Percentiles rank a stretch among this genome's conserved stretches.
phyloP scores from a whole-genome alignment of 2,329 filamentous ascomycete species.

The Aspergillus oerlinghausenensis region DNA sequence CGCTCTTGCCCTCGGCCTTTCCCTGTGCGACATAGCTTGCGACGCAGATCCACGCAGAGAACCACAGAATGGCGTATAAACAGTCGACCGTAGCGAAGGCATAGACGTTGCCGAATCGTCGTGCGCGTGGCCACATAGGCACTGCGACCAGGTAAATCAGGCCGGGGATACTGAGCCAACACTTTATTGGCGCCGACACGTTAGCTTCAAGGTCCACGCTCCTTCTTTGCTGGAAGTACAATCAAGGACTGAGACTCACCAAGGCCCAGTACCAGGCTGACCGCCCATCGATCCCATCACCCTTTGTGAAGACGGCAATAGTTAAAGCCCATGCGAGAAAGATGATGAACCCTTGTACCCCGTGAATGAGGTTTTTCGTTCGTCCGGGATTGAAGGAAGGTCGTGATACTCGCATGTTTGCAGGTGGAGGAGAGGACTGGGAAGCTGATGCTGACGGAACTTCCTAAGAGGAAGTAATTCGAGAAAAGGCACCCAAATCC shows the following conservation, averaged over 20 bases:
- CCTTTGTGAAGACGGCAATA: slow-evolving; percentile 55
- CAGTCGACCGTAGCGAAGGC: slow-evolving; percentile 55
- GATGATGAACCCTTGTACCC: slow-evolving; percentile 51
- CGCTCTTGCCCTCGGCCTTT: slow-evolving; percentile 44
- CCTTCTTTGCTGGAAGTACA: not conserved
- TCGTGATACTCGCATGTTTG: slow-evolving; percentile 26
- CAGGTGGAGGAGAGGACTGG: slow-evolving; percentile 9
- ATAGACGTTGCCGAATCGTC: slow-evolving; percentile 56
- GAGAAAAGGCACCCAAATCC: not conserved
- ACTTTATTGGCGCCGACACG: slow-evolving; percentile 36
- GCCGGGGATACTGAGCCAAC: slow-evolving; percentile 55
- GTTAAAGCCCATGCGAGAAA: slow-evolving; percentile 56
- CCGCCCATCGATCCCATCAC: slow-evolving; percentile 50
- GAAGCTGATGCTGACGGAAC: slow-evolving; percentile 17
- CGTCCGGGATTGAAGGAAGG: slow-evolving; percentile 47
- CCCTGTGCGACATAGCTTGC: slow-evolving; percentile 54
- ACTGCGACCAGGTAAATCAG: slow-evolving; percentile 58
- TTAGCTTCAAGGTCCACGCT: not conserved
- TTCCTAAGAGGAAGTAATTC: slow-evolving; percentile 5
- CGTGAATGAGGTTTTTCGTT: slow-evolving; percentile 54
- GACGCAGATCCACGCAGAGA: slow-evolving; percentile 54
- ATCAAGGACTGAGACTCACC: slow-evolving; percentile 36
- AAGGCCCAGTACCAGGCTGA: slow-evolving; percentile 55
- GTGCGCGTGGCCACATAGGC: slow-evolving; percentile 57
- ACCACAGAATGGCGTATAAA: slow-evolving; percentile 54